Base-by-base conservation (phyloP, 2,329 filamentous ascomycete genomes). In the Stagonosporopsis tanaceti region DNA sequence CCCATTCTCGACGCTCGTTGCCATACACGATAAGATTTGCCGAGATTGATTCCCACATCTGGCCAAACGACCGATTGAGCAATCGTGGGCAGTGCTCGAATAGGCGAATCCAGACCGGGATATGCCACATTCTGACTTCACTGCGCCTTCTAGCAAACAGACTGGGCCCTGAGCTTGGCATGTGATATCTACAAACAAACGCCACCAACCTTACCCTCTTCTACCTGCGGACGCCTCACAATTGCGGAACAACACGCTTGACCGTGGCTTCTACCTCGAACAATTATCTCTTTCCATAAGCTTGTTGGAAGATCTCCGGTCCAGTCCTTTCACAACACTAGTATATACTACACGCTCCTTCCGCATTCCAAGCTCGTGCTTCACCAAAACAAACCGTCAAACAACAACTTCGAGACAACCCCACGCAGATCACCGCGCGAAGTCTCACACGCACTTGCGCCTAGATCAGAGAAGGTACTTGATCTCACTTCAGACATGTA, bases 301-400 rank as follows among this genome's bases (percentile, higher is more conserved):
- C 60, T 61, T 66, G 60, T 62, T 50, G 71, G 71, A 68, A 70
- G 50, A 45, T 61, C 68, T 74, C 72, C 71, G 62, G 53, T 72
- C 61, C 72, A 67, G 68, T 76, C 74, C n/a, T 75, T 76, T 66
- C 57, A 61, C 46, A 55, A 38, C 57, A 50, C 40, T 53, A 59
- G 28, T 62, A 70, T 70, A 65, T 52, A 66, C 63, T 59, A 53
- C 38, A 52, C 50, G 58, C 64, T 44, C 62, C 44, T 59, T 62
- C 56, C 24, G 6, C 62, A 66, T 69, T 68, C 65, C 63, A 41
- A 22, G 27, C 34, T 53, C 54, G 53, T 34, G 47, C 38, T 46
- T n/a, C 42, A 52, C 44, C 60, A 63, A 38, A 63, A 55, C 42
- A 58, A 51, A 62, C 15, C 27, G 22, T 25, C 50, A 40, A 56